Percentiles rank a stretch among this genome's conserved stretches.
phyloP scores from a whole-genome alignment of 2,329 filamentous ascomycete species.

The Phyllosticta capitalensis region DNA sequence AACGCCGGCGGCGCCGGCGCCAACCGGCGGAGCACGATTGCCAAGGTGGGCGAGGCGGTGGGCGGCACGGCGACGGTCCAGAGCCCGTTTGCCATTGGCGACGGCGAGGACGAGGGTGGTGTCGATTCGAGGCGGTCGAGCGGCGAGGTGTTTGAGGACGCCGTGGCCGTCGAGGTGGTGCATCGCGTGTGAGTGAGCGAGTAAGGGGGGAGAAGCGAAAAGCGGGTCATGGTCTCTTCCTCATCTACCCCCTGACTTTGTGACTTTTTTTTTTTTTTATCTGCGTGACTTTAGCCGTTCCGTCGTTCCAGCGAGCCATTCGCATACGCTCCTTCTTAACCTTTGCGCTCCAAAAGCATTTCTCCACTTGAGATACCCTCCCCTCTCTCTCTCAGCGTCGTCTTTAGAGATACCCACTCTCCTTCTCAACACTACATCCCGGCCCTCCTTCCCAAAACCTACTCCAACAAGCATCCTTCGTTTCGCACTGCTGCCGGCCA shows the following conservation, averaged over 20 bases:
- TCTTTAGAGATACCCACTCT: not conserved
- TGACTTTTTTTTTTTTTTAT: no score
- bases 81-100: not conserved
- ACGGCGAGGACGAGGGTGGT: conserved; percentile 18
- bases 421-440: not conserved
- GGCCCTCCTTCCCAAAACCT: not conserved
- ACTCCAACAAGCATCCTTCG: not conserved
- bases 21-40: not conserved
- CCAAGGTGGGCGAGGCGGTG: not conserved
- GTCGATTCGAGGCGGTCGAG: conserved; percentile 29
- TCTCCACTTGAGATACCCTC: not conserved
- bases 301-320: no score
- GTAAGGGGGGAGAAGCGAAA: not conserved
- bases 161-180: conserved; percentile 34
- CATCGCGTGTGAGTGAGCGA: conserved; percentile 36
- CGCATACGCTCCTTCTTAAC: not conserved
- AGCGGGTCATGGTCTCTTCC: not conserved
- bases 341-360: not conserved
- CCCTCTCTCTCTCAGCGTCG: not conserved
- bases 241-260: no score
- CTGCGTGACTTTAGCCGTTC: no score
- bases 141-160: conserved; percentile 37
- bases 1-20: not conserved
- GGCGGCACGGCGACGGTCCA: not conserved
- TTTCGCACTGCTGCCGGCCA: not conserved